phyloP scores from a whole-genome alignment of 1,284 basidiomycete genomes.

The Sphagnurus paluster region DNA sequence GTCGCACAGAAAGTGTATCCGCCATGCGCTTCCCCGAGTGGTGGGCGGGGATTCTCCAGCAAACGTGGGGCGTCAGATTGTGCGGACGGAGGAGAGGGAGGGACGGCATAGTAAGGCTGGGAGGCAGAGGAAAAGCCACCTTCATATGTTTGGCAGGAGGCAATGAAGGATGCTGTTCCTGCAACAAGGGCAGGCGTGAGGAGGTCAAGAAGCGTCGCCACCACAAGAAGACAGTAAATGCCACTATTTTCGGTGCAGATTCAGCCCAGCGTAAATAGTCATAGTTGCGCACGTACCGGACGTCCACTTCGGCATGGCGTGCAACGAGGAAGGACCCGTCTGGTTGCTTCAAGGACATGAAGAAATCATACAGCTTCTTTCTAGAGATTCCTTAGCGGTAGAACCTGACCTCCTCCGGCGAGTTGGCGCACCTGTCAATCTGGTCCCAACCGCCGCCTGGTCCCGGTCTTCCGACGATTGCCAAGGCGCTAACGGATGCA shows the following conservation, averaged over 20 bases:
- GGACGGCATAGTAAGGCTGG: slow-evolving; percentile 55
- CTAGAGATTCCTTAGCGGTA: too few species aligned
- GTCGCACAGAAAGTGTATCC: slow-evolving; percentile 96
- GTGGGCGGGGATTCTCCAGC: slow-evolving; percentile 50
- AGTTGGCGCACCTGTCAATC: slow-evolving; percentile 62
- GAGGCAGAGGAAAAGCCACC: slow-evolving; percentile 92
- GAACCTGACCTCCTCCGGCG: too few species aligned
- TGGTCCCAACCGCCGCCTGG: slow-evolving; percentile 81
- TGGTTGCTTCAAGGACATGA: slow-evolving; percentile 90
- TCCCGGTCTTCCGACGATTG: slow-evolving; percentile 77
- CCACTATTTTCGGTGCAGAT: slow-evolving; percentile 31
- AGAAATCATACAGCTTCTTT: slow-evolving; percentile 81
- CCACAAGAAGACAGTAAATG: slow-evolving; percentile 48
- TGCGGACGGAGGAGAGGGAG: slow-evolving; percentile 24
- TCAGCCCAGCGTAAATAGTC: background rate
- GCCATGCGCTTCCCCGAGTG: slow-evolving; percentile 94
- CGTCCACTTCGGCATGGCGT: slow-evolving; percentile 89
- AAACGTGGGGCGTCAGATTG: slow-evolving; percentile 14
- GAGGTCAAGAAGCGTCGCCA: slow-evolving; percentile 56
- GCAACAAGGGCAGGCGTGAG: slow-evolving; percentile 85
- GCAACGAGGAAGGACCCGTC: slow-evolving; percentile 96
- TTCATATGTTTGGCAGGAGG: slow-evolving; percentile 95
- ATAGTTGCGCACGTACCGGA: slow-evolving; percentile 56
- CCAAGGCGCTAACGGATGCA: slow-evolving; percentile 83
- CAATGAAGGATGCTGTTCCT: slow-evolving; percentile 64